Base-by-base conservation (phyloP, 225 moss, liverwort and hornwort genomes). In the Pleurozium schreberi region DNA sequence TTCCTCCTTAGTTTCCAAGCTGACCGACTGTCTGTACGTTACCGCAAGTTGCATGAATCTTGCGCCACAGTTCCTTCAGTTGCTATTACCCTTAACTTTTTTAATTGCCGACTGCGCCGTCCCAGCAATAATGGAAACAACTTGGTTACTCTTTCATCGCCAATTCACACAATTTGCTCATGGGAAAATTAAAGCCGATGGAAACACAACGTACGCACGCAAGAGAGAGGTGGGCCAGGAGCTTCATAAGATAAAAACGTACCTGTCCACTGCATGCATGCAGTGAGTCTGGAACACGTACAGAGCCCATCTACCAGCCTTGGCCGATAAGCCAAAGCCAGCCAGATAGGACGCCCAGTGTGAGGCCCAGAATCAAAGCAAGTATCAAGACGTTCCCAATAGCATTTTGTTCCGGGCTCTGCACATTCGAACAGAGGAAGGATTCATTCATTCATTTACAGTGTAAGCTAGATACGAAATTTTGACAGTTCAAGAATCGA, bases 271-370 rank as follows among this genome's bases (percentile, higher is more conserved):
- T 30, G 36, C 53, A 68, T n/a, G n/a, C n/a, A n/a, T n/a, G n/a
- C n/a, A n/a, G n/a, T n/a, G n/a, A n/a, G 47, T 57, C 57, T 57
- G 19, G 43, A 80, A 84, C 22, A 57, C n/a, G n/a, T n/a, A n/a
- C 40, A 36, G 53, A 75, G 43, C 85, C 88, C 52, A 43, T 65
- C 90, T 96, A 98, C 97, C 98, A 98, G 49, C 95, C 95, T 90
- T 92, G 94, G 64, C 97, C 96, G 59, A 97, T 95, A 16, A 98
- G 95, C 98, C 97, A 98, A 53, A 98, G 89, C 97, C 97, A 98
- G 66, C 94, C 95, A 58, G 94, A 57, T 17, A 93, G 85, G 36
- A 94, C 94, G 63, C 97, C 98, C 20, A 96, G 77, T 38, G 92
- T 90, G 64, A 98, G 94, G 71, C 98, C 98, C 38, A 92, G 4